A percentile compares a stretch with the other conserved stretches of the same genome.
Evolutionary conservation across 495 filamentous ascomycete genomes (phyloP).

Genomic region (Tuber aestivum): DNA sequence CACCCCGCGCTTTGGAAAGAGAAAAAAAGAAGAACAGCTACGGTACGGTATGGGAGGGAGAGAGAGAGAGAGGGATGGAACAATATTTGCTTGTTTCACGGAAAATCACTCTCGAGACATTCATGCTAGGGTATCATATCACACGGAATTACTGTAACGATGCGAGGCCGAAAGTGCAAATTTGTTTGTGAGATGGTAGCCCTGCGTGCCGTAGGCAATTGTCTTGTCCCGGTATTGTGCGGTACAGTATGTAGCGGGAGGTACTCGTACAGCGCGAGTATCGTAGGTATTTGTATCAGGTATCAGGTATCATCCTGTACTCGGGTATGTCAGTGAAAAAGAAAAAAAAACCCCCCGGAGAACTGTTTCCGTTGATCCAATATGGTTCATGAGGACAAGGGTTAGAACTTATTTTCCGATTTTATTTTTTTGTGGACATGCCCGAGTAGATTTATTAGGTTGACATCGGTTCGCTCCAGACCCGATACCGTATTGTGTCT

Average conservation of each 20-base stretch:
- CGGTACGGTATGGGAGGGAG: background rate
- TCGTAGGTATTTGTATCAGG: too few species aligned
- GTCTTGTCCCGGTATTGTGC: too few species aligned
- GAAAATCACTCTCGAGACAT: constrained; percentile 1
- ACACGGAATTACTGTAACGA: background rate
- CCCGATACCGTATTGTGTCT: too few species aligned
- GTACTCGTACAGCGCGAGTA: background rate
- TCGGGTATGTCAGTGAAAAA: background rate
- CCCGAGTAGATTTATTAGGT: background rate
- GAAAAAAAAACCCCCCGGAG: background rate
- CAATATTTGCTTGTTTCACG: constrained; percentile 4
- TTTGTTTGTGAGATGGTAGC: background rate
- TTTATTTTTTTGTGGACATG: background rate
- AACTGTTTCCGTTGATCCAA: background rate
- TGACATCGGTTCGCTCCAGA: background rate
- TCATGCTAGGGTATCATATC: background rate
- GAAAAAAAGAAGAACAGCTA: background rate
- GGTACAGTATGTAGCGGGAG: background rate
- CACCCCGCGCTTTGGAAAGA: background rate
- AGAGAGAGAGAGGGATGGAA: background rate
- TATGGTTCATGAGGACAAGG: background rate
- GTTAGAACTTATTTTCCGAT: background rate
- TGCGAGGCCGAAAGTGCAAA: background rate
- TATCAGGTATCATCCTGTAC: background rate
- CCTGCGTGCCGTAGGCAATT: too few species aligned